Evolutionary conservation across 1,284 basidiomycete genomes (phyloP).

Genomic region (Sparassis latifolia): DNA sequence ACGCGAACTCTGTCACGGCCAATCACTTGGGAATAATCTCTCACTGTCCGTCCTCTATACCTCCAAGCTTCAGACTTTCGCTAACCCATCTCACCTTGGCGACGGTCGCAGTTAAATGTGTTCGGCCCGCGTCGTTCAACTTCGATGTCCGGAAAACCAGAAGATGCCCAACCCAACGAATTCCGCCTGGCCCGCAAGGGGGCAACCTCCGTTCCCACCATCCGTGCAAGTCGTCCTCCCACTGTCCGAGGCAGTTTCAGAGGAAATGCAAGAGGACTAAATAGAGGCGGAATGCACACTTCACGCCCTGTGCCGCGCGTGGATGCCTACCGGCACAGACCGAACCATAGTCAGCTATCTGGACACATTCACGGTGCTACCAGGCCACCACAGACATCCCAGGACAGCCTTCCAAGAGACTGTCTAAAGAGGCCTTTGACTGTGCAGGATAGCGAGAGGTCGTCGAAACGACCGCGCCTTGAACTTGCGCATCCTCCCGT

Average conservation of each 20-base stretch:
- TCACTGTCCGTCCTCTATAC: too few species aligned
- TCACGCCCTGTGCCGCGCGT: too few species aligned
- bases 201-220: conserved; percentile 23
- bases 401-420: not conserved
- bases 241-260: not conserved
- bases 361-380: too few species aligned
- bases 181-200: conserved; percentile 32
- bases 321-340: too few species aligned
- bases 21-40: too few species aligned
- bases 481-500: not conserved
- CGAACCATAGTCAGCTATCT: too few species aligned
- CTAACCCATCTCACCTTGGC: too few species aligned
- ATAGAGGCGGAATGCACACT: not conserved
- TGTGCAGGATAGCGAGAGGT: not conserved
- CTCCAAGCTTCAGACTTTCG: too few species aligned
- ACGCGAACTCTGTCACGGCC: too few species aligned
- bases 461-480: not conserved
- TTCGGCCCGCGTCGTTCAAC: too few species aligned
- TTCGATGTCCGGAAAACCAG: conserved; percentile 10
- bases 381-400: too few species aligned
- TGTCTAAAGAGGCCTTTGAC: not conserved
- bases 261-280: not conserved
- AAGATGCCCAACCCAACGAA: conserved; percentile 41
- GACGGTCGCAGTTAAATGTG: too few species aligned
- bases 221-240: conserved; percentile 16